Evolutionary conservation across 495 filamentous ascomycete species (phyloP).

Genomic region (Tuber microsphaerosporum): DNA sequence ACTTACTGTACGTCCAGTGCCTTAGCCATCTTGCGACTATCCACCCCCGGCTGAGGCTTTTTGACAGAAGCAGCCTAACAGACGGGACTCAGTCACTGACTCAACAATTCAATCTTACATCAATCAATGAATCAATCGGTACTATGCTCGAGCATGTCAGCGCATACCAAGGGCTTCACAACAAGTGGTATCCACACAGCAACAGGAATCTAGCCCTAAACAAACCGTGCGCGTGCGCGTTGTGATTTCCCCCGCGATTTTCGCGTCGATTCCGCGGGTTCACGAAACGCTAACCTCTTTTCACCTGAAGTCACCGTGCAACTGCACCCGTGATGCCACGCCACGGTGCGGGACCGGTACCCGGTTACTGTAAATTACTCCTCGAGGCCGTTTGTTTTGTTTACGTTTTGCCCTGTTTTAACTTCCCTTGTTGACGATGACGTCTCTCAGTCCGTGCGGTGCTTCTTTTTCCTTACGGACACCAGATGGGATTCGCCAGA

Average conservation of each 20-base stretch:
- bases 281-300: neutral
- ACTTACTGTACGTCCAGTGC: conserved; percentile 1
- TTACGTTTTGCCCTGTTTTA: neutral
- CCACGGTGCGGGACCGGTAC: neutral
- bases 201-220: neutral
- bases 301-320: neutral
- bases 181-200: neutral
- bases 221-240: conserved; percentile 2
- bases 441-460: neutral
- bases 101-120: neutral
- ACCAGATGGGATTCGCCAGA: neutral
- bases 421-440: neutral
- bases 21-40: neutral
- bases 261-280: neutral
- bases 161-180: neutral
- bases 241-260: neutral
- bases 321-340: neutral
- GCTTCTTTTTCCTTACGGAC: neutral
- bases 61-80: no score
- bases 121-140: neutral
- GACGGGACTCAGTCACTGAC: no score
- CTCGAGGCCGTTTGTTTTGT: neutral
- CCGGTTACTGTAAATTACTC: neutral
- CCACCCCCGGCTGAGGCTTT: neutral
- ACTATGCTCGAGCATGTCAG: neutral